Evolutionary conservation across 495 filamentous ascomycete species (phyloP), one percentile per base, ranked within the genome.

Genomic region (Parathielavia appendiculata): DNA sequence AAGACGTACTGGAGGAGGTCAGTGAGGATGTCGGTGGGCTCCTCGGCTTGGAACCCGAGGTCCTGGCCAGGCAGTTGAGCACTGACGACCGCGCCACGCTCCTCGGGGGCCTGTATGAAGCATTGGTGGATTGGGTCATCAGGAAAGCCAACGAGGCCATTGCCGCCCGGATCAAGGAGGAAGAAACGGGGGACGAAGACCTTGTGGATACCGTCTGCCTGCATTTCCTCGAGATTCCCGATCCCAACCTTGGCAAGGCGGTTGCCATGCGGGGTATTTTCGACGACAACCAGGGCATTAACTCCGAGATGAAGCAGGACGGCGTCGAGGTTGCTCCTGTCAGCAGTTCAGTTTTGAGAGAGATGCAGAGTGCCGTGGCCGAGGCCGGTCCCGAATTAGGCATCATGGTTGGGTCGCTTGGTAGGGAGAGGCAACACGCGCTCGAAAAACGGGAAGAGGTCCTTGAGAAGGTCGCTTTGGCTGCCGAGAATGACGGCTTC

Each of bases 301-400:
- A 97, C 62, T 82, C 85, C 1, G 93, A 98, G 71, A 97, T 98
- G 92, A 93, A 90, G 68, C 84, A 91, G 58, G 93, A 98, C 63
- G 95, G 95, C 16, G 82, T 98, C 23, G 77, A 86, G 32, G 79
- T 92, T 17, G 76, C 76, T 1, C 47, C 84, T 0, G 82, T 83
- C 5, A 88, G 87, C 9, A 85, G 84, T 53, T 95, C 93, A 0
- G 85, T 97, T 34, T 59, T 90, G 11, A 84, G 85, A 54, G 92
- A 96, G 68, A 93, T 95, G 87, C 81, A 86, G 63, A 83, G 81
- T 48, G 90, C 91, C 2, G 82, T 96, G 17, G 71, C 84, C 1
- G 87, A 91, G 51, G 86, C 84, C 49, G 95, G 86, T 56, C 82
- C 87, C 12, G 91, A 95, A 64, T 78, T 98, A 1, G 90, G 91